Conservation (phyloP, 305 asterid genomes). For the Solanum aculeatissimum region DNA sequence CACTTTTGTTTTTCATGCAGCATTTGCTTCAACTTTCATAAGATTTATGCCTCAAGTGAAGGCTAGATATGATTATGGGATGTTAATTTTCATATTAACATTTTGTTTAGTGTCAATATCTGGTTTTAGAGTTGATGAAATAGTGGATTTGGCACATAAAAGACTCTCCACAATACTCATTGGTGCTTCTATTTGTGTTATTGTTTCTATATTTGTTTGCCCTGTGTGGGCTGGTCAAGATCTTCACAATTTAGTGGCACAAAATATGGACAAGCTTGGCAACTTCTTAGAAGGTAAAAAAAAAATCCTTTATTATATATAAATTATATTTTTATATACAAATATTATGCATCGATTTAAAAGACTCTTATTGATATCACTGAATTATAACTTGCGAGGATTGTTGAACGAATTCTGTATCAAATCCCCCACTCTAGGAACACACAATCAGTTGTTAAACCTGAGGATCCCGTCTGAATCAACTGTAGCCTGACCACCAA, state of each 20-base stretch:
- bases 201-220: slow-evolving; percentile 35
- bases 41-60: slow-evolving; percentile 62
- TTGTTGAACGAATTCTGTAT: neutral
- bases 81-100: slow-evolving; percentile 57
- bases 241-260: slow-evolving; percentile 52
- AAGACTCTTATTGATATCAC: neutral
- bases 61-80: slow-evolving; percentile 75
- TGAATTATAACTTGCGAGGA: neutral
- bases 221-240: slow-evolving; percentile 88
- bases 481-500: too few relatives aligned
- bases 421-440: too few relatives aligned
- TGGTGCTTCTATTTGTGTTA: slow-evolving; percentile 49
- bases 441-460: too few relatives aligned
- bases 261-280: slow-evolving; percentile 42
- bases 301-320: too few relatives aligned
- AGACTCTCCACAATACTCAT: slow-evolving; percentile 52
- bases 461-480: too few relatives aligned
- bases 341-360: neutral
- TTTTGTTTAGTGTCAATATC: slow-evolving; percentile 55
- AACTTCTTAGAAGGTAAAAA: slow-evolving; percentile 39
- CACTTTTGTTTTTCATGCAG: slow-evolving; percentile 21
- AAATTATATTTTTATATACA: too few relatives aligned
- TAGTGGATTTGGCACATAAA: slow-evolving; percentile 37
- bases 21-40: slow-evolving; percentile 46
- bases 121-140: slow-evolving; percentile 36